These are phyloP conservation scores for Pseudoturritis turrita DNA, from an alignment of 345 rosid genomes.

Conservation along the genomic window DNA sequence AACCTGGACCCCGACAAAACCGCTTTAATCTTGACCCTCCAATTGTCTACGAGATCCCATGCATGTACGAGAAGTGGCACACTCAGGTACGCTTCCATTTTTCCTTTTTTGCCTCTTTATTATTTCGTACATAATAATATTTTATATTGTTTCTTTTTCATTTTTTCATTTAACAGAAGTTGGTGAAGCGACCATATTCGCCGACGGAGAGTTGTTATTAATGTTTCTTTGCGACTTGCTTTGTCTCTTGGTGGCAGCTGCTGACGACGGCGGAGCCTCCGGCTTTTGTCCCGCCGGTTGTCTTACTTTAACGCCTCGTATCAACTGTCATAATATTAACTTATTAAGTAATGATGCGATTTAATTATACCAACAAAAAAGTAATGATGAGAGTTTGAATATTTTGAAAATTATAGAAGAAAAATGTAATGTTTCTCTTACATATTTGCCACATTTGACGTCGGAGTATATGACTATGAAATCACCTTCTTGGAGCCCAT, in stretches of 20 bases:
- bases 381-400: not conserved
- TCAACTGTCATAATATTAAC: conserved; percentile 44
- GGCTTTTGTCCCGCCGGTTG: conserved; percentile 53
- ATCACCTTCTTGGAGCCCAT: conserved; percentile 98
- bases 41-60: conserved; percentile 34
- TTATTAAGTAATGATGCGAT: not conserved
- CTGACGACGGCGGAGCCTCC: conserved; percentile 36
- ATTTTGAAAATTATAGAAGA: not conserved
- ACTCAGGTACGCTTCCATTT: conserved; percentile 15
- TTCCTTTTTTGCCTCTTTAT: not conserved
- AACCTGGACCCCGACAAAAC: conserved; percentile 15
- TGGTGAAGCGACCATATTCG: conserved; percentile 23
- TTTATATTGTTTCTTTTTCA: not conserved
- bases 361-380: not conserved
- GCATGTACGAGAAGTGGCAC: conserved; percentile 46
- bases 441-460: conserved; percentile 91
- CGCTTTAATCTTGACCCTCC: conserved; percentile 20
- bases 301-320: conserved; percentile 96
- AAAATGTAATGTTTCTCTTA: conserved; percentile 30
- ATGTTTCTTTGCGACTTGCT: conserved; percentile 64
- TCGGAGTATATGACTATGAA: conserved; percentile 97
- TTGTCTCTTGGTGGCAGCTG: conserved; percentile 39
- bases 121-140: conserved; percentile 18
- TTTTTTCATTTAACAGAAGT: conserved; percentile 21
- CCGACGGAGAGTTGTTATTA: conserved; percentile 39